These are phyloP conservation scores for Coemansia sp. DNA, from an alignment of 192 early-diverging fungal species.

Conservation along the genomic window DNA sequence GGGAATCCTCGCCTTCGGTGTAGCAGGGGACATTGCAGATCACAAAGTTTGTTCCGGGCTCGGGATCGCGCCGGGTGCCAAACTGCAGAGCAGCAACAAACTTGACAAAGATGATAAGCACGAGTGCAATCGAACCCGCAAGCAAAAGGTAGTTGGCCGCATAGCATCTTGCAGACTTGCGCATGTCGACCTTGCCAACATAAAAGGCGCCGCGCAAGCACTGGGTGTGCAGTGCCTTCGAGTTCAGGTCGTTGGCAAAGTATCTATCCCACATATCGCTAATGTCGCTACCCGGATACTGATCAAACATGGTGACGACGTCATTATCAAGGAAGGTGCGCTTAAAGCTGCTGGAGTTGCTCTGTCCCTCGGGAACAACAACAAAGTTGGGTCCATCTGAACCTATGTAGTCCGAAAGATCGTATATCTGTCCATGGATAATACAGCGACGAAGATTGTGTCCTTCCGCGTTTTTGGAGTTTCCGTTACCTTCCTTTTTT, in stretches of 20 bases:
- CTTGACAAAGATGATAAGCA: conserved; percentile 85
- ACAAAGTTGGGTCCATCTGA: conserved; percentile 47
- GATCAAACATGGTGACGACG: conserved; percentile 66
- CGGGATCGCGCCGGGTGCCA: conserved; percentile 69
- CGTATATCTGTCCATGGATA: conserved; percentile 70
- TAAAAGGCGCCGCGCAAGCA: conserved; percentile 87
- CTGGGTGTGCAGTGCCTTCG: conserved; percentile 57
- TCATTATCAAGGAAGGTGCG: conserved; percentile 61
- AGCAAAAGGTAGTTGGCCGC: conserved; percentile 85
- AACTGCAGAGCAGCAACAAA: conserved; percentile 95
- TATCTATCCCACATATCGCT: conserved; percentile 59
- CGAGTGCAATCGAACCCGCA: conserved; percentile 77
- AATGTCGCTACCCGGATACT: conserved; percentile 66
- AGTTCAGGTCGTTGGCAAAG: conserved; percentile 46
- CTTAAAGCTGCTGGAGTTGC: conserved; percentile 38
- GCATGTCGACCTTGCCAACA: conserved; percentile 81
- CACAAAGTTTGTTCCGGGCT: conserved; percentile 88
- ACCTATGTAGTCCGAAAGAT: conserved; percentile 68
- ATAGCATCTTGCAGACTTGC: conserved; percentile 75
- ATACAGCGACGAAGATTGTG: conserved; percentile 61
- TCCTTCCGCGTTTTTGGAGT: conserved; percentile 36
- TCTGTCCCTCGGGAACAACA: conserved; percentile 37
- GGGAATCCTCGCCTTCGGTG: conserved; percentile 94
- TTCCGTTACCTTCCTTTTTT: conserved; percentile 54
- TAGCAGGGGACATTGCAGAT: conserved; percentile 96